Percentiles rank a stretch among this genome's conserved stretches.
Conservation (phyloP, 139 green algal genomes). For the Ettlia oleoabundans region DNA sequence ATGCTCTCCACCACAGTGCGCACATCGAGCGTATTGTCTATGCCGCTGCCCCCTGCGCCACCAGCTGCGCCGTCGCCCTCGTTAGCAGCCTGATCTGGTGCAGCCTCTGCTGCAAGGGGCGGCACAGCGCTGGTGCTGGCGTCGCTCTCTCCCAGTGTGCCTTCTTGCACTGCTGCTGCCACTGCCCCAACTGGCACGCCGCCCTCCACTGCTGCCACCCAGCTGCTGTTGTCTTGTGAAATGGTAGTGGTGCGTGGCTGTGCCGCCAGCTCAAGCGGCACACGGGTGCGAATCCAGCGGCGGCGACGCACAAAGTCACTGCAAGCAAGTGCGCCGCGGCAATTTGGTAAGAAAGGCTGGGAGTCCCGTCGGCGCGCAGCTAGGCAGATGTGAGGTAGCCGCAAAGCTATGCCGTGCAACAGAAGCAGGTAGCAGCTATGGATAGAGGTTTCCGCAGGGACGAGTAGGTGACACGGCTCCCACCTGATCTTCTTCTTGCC, state of each 20-base stretch:
- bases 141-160: too few species aligned
- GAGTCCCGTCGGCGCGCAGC: too few species aligned
- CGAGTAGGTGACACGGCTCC: too few species aligned
- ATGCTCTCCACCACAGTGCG: slow-evolving; percentile 4
- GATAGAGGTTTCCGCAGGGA: too few species aligned
- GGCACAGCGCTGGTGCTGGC: slow-evolving; percentile 6
- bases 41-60: neutral
- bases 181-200: neutral
- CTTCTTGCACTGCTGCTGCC: neutral
- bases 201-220: neutral
- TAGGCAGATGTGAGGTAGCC: too few species aligned
- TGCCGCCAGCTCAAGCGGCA: slow-evolving; percentile 23
- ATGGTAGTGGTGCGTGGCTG: slow-evolving; percentile 4
- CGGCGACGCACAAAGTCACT: slow-evolving; percentile 72
- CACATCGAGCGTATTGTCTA: neutral
- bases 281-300: slow-evolving; percentile 67
- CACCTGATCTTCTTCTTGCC: slow-evolving; percentile 52
- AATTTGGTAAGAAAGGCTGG: too few species aligned
- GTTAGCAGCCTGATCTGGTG: neutral
- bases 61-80: neutral
- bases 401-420: too few species aligned
- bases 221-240: slow-evolving; percentile 1
- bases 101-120: neutral
- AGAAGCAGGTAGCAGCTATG: too few species aligned
- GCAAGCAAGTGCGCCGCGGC: too few species aligned